Evolutionary conservation across 352 stramenopile species (phyloP), one percentile per base, ranked within the genome.

Genomic region (Phytopythium boreale): DNA sequence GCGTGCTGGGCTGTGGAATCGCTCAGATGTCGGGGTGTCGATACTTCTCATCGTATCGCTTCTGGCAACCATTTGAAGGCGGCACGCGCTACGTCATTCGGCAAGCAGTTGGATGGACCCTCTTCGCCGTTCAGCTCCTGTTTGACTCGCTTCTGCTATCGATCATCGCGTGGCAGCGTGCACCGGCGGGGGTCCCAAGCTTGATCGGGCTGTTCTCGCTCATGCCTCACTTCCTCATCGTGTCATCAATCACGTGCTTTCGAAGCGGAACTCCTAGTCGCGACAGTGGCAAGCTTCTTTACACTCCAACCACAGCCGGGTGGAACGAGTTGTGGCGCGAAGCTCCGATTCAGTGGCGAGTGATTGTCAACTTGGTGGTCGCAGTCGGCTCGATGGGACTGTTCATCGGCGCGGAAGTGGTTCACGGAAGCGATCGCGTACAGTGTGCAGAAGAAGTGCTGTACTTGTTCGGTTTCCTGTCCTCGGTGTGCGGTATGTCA

Each of bases 51-150:
- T 57, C 64, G 0, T 85, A 84, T 52, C 67, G 56, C 5, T 47
- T 80, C 2, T 84, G 69, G 64, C 79, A 88, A 39, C 79, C 76
- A 4, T 88, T 88, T 52, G 67, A 82, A 69, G 79, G 79, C 8
- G 77, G 79, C 3, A 59, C 68, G 31, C 69, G 68, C 17, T 84
- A 74, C 46, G 75, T 86, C 0, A 65, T 88, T 22, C 76, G 73
- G 0, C 79, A 88, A 70, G 76, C 76, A 4, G 66, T 88, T 8
- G 79, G 72, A 12, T 88, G 79, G 79, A 84, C 75, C 1, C 59
- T 88, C 5, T 77, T 86, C 26, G 75, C 66, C 14, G 67, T 88
- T 4, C 69, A 84, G 49, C 47, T 84, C 2, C 64, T 88, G 0
- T 84, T 86, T n/a, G 76, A 86, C 50, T 77, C 71, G 22, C 47